Base-by-base conservation (phyloP, 2,329 filamentous ascomycete species). In the Ophiostoma himal-ulmi region DNA sequence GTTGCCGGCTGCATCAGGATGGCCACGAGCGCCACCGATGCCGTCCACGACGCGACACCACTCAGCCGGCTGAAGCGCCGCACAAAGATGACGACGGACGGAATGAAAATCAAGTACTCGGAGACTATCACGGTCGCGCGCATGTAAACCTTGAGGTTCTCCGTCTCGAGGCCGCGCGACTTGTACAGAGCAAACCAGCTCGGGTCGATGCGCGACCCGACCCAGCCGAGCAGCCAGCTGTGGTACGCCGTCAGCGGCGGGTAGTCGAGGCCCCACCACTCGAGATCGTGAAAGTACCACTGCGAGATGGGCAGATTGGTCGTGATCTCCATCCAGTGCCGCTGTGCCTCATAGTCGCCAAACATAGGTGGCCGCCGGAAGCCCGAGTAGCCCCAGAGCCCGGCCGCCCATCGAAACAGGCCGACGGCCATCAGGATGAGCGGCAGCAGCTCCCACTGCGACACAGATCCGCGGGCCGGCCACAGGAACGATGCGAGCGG, bases 321-420 rank as follows among this genome's bases (percentile, higher is more conserved):
- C 1, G 95, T 97, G 74, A 99, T 84, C 78, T 99, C 95, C 94
- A 99, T 97, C 95, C 95, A 99, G 80, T 99, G 95, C 75, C 95
- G 84, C 79, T 99, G 95, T 3, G 96, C 95, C 82, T 99, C 95
- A 81, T 97, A 99, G 80, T 99, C 95, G 74, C 95, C 95, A 77
- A 94, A 91, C 88, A 97, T 93, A 6, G 95, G 95, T 48, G 94
- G 94, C 72, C 87, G 88, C 71, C 90, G 83, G 6, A 48, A 17
- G 93, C 92, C 95, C 76, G 95, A 99, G 79, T 98, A 97, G 71
- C 92, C 93, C 92, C 95, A 98, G 62, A 98, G 83, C 37, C 93
- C 91, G 67, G 93, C 91, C 41, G 92, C 90, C 95, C 95, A 98
- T 75, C 95, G 86, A 78, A 98, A 97, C 66, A 99, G 85, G 26